These are phyloP conservation scores for Colletotrichum lini DNA, from an alignment of 2,329 filamentous ascomycete species.

Conservation along the genomic window DNA sequence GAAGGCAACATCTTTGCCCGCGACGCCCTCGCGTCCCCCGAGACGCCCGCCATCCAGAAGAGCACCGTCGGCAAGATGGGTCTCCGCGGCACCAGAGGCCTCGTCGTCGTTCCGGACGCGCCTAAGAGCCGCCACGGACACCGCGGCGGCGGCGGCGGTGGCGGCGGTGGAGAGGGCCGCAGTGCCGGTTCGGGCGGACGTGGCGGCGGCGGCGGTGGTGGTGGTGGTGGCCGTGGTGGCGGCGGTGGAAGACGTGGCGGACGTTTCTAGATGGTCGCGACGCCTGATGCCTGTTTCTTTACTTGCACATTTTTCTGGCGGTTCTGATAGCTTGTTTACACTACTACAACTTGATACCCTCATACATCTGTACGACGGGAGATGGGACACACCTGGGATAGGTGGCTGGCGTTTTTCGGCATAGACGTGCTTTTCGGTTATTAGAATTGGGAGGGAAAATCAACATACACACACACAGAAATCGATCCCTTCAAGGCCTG, in stretches of 20 bases:
- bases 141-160: conserved; percentile 46
- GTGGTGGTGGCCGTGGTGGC: conserved; percentile 16
- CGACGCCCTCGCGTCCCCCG: conserved; percentile 61
- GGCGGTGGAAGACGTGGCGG: conserved; percentile 36
- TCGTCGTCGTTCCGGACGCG: conserved; percentile 61
- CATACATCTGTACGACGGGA: conserved; percentile 25
- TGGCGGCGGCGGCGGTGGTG: conserved; percentile 22
- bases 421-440: neutral
- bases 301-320: neutral
- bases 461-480: neutral
- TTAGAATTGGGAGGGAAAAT: neutral
- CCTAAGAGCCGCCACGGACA: conserved; percentile 48
- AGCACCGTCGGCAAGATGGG: conserved; percentile 71
- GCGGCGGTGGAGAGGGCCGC: conserved; percentile 35
- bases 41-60: conserved; percentile 63
- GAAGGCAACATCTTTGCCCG: conserved; percentile 66
- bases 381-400: conserved; percentile 13
- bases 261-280: conserved; percentile 2
- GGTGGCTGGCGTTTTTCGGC: conserved; percentile 7
- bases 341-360: conserved; percentile 21
- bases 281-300: neutral
- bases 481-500: neutral
- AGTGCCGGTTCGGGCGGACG: conserved; percentile 28
- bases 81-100: conserved; percentile 64
- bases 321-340: conserved; percentile 28